Evolutionary conservation across 1,139 yeast genomes (phyloP), one percentile per base, ranked within the genome.

Genomic region (Sugiyamaella xylanicola): DNA sequence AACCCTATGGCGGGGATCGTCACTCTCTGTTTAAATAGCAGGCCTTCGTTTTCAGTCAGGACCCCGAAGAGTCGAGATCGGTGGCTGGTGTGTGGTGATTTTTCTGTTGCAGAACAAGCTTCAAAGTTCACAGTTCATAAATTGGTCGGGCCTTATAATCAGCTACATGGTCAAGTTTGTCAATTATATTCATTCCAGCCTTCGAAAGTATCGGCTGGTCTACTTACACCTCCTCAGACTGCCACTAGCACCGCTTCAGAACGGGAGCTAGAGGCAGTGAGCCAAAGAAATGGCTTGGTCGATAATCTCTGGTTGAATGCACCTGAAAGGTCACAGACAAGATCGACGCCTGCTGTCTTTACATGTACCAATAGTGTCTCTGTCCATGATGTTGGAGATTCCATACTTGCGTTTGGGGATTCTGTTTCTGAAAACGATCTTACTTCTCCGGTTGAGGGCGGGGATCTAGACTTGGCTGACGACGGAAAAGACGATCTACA

Each of bases 1-100:
- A 39, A 51, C 27, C 55, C 56, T 8, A 29, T 22, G n/a, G 44
- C 55, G 15, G 68, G 68, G 13, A 63, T 64, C 4, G 41, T 67
- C 22, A 57, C 56, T n/a, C 51, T 68, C n/a, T 47, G 54, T 3
- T 56, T 68, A 11, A 48, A 52, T 1, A 58, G 58, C 19, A 58
- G 60, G 21, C 71, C 71, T 4, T 50, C 46, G 19, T 68, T 69
- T 54, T 61, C 58, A 25, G 62, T 67, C 54, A 63, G 59, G 39
- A 56, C 58, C 5, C 52, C 61, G 1, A 54, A 55, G 22, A 21
- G 35, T 15, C 51, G 55, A 7, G 59, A 61, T 19, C 57, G 54
- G 15, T 68, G 72, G 70, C 42, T 55, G 13, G 59, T 56, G 36
- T 63, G 68, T 36, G 63, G 60, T 8, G 73, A 71, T 54, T 71